Evolutionary conservation across 129 eudicot species (phyloP), one percentile per base, ranked within the genome.

Genomic region (Ambrosia artemisiifolia): DNA sequence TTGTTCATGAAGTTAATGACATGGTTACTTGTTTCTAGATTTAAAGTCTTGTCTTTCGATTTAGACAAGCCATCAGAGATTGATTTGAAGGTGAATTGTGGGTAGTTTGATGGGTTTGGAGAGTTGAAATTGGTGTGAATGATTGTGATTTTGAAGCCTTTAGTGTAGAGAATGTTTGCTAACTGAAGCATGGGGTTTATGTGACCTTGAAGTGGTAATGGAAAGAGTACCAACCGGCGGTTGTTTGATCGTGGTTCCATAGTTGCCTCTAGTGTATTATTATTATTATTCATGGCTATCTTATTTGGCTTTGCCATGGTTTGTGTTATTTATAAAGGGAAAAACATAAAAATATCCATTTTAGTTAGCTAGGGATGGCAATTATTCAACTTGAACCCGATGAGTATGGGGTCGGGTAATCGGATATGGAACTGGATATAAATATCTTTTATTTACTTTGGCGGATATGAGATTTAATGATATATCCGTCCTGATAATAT

Each of bases 151-250:
- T 66, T 35, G 60, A 75, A 75, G 20, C 80, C 80, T 55, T 55
- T 17, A 6, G 67, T 24, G 48, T 75, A 18, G 17, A 75, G 80
- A 24, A 40, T 40, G 44, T 40, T 40, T 40, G 44, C 44, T 40
- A 40, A 40, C 4, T 75, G 74, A 55, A 75, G 80, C 80, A 75
- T 67, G n/a, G 74, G 80, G 59, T n/a, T 75, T 17, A 75, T 50
- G 42, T 75, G 80, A 73, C 80, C 80, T 67, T 75, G 68, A 2
- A 76, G 0, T 30, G 74, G 74, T 44, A 34, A 0, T 0, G 75
- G 80, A 47, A 57, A 76, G 11, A 68, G 69, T 1, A 67, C 59
- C 8, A 75, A 17, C 5, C 43, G 48, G n/a, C 65, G 43, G 53
- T 43, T 34, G 44, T 36, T 69, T 12, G 63, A 2, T 12, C 11